A percentile compares a stretch with the other conserved stretches of the same genome.
phyloP scores from a whole-genome alignment of 208 protist species.

The Tritrichomonas musculus region DNA sequence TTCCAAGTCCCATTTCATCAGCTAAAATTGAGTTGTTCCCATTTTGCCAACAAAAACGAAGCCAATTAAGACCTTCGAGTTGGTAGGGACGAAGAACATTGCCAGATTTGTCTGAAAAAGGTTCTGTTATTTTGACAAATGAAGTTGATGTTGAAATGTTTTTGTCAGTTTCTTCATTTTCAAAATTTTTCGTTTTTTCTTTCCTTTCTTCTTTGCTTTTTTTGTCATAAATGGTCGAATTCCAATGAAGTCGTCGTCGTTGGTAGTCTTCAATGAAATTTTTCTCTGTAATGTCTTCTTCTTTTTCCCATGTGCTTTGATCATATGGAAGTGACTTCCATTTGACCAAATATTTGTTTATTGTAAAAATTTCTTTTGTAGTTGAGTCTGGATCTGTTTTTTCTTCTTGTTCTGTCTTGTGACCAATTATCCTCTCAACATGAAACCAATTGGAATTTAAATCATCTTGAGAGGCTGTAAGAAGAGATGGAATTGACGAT shows the following conservation, averaged over 20 bases:
- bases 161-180: no score
- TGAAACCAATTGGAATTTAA: not conserved
- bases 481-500: not conserved
- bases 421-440: not conserved
- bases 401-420: not conserved
- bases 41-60: slow-evolving; percentile 47
- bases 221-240: not conserved
- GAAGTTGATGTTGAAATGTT: not conserved
- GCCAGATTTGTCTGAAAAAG: not conserved
- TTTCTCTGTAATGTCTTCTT: not conserved
- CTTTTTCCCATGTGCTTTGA: slow-evolving; percentile 56
- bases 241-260: not conserved
- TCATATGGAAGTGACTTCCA: slow-evolving; percentile 56
- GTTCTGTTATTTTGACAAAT: not conserved
- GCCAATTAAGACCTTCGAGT: slow-evolving; percentile 51
- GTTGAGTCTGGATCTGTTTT: not conserved
- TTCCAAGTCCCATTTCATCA: slow-evolving; percentile 53
- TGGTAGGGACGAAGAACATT: slow-evolving; percentile 43
- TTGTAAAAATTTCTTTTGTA: no score
- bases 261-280: not conserved
- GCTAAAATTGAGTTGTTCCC: slow-evolving; percentile 44
- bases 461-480: not conserved
- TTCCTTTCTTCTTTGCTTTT: not conserved
- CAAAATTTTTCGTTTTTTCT: no score
- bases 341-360: slow-evolving; percentile 58